phyloP scores from a whole-genome alignment of 352 stramenopile genomes.

The Globisporangium polare region DNA sequence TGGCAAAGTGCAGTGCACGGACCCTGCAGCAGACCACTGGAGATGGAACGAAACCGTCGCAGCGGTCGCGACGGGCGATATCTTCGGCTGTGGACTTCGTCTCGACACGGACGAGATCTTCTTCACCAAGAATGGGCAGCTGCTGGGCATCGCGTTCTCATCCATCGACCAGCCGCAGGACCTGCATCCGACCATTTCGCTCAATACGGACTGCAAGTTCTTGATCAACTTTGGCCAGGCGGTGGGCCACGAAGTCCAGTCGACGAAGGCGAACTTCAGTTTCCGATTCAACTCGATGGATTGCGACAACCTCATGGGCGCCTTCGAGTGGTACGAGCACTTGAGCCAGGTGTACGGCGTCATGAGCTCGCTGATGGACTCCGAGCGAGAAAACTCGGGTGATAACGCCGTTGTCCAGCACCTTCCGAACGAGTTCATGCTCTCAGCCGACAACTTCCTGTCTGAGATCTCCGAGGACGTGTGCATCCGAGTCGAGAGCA shows the following conservation, averaged over 20 bases:
- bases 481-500: slow-evolving; percentile 73
- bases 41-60: slow-evolving; percentile 56
- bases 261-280: slow-evolving; percentile 54
- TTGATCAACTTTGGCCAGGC: slow-evolving; percentile 65
- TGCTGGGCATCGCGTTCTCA: slow-evolving; percentile 78
- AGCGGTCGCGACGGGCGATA: slow-evolving; percentile 47
- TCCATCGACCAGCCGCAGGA: slow-evolving; percentile 39
- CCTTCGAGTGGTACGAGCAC: slow-evolving; percentile 86
- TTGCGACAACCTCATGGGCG: slow-evolving; percentile 82
- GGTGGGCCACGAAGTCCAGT: slow-evolving; percentile 19
- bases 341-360: slow-evolving; percentile 83
- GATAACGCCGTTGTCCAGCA: slow-evolving; percentile 4
- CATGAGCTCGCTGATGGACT: slow-evolving; percentile 79
- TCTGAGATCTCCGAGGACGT: slow-evolving; percentile 82
- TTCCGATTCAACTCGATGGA: slow-evolving; percentile 83
- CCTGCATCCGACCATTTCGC: slow-evolving; percentile 75
- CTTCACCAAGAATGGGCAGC: slow-evolving; percentile 81
- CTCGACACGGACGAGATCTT: slow-evolving; percentile 83
- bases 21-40: slow-evolving; percentile 59
- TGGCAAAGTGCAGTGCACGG: slow-evolving; percentile 64
- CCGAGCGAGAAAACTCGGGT: slow-evolving; percentile 20
- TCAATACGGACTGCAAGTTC: slow-evolving; percentile 73
- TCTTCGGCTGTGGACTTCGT: slow-evolving; percentile 76
- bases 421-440: slow-evolving; percentile 83
- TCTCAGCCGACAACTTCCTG: slow-evolving; percentile 86